Evolutionary conservation across 1,284 basidiomycete species (phyloP).

Genomic region (Phylloporus gajari): DNA sequence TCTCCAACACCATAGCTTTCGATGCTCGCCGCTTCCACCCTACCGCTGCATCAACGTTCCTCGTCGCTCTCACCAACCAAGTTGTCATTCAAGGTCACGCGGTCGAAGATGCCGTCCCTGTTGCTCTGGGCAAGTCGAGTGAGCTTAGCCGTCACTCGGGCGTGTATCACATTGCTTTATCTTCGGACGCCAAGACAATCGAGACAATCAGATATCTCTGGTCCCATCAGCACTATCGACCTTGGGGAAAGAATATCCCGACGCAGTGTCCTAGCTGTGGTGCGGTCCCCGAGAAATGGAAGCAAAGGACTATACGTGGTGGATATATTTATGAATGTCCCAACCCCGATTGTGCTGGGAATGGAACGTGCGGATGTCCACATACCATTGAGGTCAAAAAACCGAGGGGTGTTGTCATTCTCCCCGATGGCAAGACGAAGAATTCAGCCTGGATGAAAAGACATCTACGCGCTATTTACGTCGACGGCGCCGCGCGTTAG

Average conservation of each 20-base stretch:
- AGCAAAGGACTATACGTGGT: background rate
- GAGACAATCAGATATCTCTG: background rate
- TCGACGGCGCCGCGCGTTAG: background rate
- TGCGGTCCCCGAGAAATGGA: background rate
- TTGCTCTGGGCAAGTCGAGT: background rate
- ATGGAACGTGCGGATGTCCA: background rate
- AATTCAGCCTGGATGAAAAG: background rate
- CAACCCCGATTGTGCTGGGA: no score
- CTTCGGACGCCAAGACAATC: background rate
- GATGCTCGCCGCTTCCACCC: background rate
- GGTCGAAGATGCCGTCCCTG: background rate
- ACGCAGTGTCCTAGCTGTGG: background rate
- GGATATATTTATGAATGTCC: no score
- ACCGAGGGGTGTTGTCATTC: background rate
- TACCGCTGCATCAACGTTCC: background rate
- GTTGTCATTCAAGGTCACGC: background rate
- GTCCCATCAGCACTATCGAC: background rate
- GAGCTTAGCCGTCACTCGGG: background rate
- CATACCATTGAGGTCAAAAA: background rate
- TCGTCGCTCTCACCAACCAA: background rate
- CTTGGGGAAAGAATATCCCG: background rate
- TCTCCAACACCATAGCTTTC: background rate
- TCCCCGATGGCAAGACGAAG: background rate
- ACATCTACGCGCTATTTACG: background rate
- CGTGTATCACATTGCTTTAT: background rate